Evolutionary conservation across 306 rosid genomes (phyloP).

Genomic region (Rosa persica): DNA sequence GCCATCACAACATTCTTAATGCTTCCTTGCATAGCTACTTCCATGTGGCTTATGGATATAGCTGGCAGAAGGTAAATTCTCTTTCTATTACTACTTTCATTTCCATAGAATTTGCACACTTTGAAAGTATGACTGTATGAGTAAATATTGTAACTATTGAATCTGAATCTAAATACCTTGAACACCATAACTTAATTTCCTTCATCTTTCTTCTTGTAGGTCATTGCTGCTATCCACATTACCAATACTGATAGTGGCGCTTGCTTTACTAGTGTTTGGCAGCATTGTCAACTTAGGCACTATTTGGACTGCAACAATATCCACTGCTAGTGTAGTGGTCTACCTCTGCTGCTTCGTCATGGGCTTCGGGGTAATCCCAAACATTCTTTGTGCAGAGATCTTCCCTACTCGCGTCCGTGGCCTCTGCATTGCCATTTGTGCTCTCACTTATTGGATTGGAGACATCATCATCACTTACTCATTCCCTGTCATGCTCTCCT

Average conservation of each 20-base stretch:
- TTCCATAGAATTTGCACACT: not conserved
- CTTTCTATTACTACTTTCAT: not conserved
- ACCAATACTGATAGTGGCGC: constrained; percentile 56
- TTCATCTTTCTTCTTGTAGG: constrained; percentile 37
- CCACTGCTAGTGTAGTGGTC: constrained; percentile 46
- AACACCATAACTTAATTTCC: constrained; percentile 5
- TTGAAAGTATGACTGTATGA: not conserved
- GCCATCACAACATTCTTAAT: constrained; percentile 55
- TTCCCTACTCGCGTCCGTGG: constrained; percentile 68
- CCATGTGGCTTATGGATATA: constrained; percentile 68
- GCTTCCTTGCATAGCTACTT: constrained; percentile 73
- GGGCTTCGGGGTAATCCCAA: constrained; percentile 68
- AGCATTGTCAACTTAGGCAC: constrained; percentile 36
- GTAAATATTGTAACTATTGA: not conserved
- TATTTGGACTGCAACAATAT: constrained; percentile 41
- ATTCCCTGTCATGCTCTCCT: constrained; percentile 51
- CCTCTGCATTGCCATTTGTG: constrained; percentile 61
- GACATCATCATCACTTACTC: constrained; percentile 51
- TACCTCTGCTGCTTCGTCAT: constrained; percentile 63
- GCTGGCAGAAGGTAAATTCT: constrained; percentile 67
- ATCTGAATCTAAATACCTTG: not conserved
- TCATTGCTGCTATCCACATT: constrained; percentile 58
- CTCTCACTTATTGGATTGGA: constrained; percentile 64
- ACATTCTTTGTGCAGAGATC: constrained; percentile 65
- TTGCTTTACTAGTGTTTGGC: constrained; percentile 44